Conservation (phyloP, 2,329 filamentous ascomycete genomes). For the Colletotrichum sp. region DNA sequence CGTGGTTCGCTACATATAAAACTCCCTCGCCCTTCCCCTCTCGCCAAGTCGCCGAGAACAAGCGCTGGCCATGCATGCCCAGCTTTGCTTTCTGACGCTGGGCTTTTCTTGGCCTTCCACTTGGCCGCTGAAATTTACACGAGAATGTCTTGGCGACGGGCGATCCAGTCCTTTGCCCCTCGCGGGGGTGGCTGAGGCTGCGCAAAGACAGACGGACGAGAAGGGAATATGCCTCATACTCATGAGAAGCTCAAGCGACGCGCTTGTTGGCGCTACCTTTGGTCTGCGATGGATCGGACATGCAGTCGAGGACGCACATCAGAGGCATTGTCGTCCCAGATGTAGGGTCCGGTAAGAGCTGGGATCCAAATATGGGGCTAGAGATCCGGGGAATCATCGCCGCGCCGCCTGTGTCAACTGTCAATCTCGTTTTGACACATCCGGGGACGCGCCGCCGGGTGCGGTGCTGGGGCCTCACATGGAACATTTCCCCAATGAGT, state of each 20-base stretch:
- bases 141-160: not conserved
- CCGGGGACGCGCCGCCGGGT: not conserved
- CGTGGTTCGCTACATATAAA: not conserved
- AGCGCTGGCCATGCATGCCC: constrained; percentile 15
- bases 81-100: constrained; percentile 11
- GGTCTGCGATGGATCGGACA: not conserved
- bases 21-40: not conserved
- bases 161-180: not conserved
- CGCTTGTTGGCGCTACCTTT: not conserved
- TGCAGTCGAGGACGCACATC: not conserved
- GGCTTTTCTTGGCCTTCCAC: constrained; percentile 15
- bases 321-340: not conserved
- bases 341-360: not conserved
- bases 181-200: not conserved
- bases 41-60: constrained; percentile 17
- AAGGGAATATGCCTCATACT: constrained; percentile 7
- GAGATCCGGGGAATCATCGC: constrained; percentile 16
- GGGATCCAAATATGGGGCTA: not conserved
- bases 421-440: not conserved
- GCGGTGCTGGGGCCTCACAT: not conserved
- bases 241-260: not conserved
- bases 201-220: not conserved
- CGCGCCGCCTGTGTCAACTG: not conserved
- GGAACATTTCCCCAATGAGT: not conserved
- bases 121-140: not conserved